phyloP scores from a whole-genome alignment of 2,329 filamentous ascomycete species.

The Colletotrichum abscissum region DNA sequence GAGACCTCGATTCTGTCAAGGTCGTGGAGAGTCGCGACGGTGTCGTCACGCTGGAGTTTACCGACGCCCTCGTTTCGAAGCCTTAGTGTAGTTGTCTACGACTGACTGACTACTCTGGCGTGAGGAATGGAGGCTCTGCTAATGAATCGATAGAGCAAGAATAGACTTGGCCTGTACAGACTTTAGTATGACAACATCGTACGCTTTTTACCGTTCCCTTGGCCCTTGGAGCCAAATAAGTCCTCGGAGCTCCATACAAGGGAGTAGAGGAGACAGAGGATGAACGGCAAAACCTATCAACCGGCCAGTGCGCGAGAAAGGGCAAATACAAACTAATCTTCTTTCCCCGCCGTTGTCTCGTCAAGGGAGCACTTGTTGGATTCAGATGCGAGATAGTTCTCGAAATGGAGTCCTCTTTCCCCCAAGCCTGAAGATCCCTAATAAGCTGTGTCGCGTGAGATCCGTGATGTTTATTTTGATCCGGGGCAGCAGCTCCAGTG shows the following conservation, averaged over 20 bases:
- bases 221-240: background rate
- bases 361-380: background rate
- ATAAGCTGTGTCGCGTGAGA: background rate
- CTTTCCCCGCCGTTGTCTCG: background rate
- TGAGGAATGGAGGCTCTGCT: slow-evolving; percentile 35
- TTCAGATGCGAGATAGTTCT: background rate
- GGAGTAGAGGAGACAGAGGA: background rate
- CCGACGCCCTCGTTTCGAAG: slow-evolving; percentile 60
- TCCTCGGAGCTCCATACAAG: background rate
- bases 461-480: background rate
- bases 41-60: slow-evolving; percentile 75
- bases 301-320: background rate
- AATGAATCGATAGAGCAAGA: slow-evolving; percentile 30
- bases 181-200: background rate
- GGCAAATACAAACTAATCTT: background rate
- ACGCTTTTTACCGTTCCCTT: slow-evolving; percentile 1
- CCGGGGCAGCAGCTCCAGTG: background rate
- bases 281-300: background rate
- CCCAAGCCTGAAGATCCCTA: background rate
- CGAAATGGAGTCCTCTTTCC: background rate
- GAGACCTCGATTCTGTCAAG: slow-evolving; percentile 79
- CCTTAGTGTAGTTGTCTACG: background rate
- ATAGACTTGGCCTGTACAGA: slow-evolving; percentile 21
- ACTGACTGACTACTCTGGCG: background rate
- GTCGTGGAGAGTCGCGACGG: slow-evolving; percentile 68